Evolutionary conservation across 441 rosid genomes (phyloP).

Genomic region (Populus tomentosa): DNA sequence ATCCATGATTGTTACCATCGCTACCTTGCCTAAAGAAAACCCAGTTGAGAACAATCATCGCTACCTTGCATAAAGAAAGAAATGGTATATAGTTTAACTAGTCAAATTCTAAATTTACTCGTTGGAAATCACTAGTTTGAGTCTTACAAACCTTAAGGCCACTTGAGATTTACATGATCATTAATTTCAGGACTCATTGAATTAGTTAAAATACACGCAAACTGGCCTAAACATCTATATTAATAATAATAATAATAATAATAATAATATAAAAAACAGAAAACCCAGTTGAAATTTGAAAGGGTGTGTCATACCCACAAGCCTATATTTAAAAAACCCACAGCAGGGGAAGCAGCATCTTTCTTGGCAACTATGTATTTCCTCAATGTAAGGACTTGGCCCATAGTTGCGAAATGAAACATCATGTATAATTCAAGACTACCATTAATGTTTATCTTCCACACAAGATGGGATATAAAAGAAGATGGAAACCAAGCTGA

Average conservation of each 20-base stretch:
- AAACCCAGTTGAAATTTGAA: no score
- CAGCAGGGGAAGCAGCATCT: neutral
- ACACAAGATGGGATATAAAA: neutral
- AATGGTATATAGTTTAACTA: accelerated
- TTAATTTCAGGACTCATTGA: accelerated
- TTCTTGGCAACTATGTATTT: neutral
- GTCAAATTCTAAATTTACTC: accelerated
- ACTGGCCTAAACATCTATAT: accelerated
- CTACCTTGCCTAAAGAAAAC: neutral
- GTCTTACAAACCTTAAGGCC: accelerated
- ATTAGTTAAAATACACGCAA: no score
- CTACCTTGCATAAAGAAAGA: no score
- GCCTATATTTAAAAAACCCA: neutral
- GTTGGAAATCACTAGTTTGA: no score
- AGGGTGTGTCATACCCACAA: neutral
- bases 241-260: no score
- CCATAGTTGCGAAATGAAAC: neutral
- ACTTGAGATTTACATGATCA: no score
- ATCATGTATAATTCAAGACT: neutral
- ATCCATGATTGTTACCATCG: neutral
- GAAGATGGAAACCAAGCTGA: neutral
- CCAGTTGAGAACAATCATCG: neutral
- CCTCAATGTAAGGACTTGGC: neutral
- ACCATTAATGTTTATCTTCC: neutral
- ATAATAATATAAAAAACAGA: no score